phyloP scores from a whole-genome alignment of 2,329 filamentous ascomycete species.

The Colletotrichum sp. region DNA sequence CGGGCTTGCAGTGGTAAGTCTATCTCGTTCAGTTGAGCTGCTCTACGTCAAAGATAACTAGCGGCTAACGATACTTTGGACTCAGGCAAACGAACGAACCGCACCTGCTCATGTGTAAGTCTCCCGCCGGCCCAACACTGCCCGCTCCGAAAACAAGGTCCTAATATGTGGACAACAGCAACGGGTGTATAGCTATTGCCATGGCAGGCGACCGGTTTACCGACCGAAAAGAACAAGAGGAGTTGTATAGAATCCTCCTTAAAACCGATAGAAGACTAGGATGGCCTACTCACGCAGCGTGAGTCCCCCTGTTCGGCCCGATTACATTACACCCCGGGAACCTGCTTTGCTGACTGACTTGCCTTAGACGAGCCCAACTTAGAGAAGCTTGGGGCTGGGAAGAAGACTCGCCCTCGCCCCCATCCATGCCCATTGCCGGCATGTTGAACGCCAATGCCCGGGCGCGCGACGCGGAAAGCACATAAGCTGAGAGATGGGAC shows the following conservation, averaged over 20 bases:
- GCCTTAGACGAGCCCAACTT: not conserved
- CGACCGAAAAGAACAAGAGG: conserved; percentile 39
- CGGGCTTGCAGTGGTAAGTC: conserved; percentile 30
- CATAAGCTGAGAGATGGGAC: not conserved
- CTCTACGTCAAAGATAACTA: not conserved
- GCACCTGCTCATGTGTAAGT: conserved; percentile 11
- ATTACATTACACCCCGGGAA: not conserved
- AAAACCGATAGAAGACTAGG: conserved; percentile 32
- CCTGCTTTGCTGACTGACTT: not conserved
- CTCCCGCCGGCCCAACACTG: not conserved
- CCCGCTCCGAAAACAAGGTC: not conserved
- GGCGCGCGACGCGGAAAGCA: not conserved
- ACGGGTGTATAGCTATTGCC: conserved; percentile 31
- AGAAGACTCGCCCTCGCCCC: not conserved
- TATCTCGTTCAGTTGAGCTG: not conserved
- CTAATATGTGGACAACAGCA: conserved; percentile 17
- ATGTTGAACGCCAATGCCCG: not conserved
- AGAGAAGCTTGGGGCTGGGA: conserved; percentile 9
- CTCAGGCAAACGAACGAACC: conserved; percentile 5
- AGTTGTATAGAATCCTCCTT: conserved; percentile 37
- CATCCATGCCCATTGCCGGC: conserved; percentile 1
- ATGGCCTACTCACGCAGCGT: conserved; percentile 33
- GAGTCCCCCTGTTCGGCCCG: conserved; percentile 10
- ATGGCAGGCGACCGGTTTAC: conserved; percentile 44
- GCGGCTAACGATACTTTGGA: not conserved